A percentile compares a stretch with the other conserved stretches of the same genome.
Evolutionary conservation across 176 grass and related monocot species (phyloP).

Genomic region (Triticum aestivum): DNA sequence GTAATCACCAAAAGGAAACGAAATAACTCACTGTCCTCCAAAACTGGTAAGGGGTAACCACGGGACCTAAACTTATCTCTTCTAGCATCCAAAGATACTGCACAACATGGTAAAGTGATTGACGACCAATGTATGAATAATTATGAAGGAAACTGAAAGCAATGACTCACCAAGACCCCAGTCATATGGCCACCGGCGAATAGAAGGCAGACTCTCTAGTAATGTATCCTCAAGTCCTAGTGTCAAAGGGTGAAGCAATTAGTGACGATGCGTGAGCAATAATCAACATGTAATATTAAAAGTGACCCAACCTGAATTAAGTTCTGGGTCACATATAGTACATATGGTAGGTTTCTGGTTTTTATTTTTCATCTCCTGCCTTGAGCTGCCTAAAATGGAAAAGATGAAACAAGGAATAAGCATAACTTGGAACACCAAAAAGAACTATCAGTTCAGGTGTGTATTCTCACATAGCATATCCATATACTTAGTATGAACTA

Average conservation of each 20-base stretch:
- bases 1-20: background rate
- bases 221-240: background rate
- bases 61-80: background rate
- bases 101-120: background rate
- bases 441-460: background rate
- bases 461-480: background rate
- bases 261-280: background rate
- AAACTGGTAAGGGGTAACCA: background rate
- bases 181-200: background rate
- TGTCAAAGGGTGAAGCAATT: background rate
- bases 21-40: background rate
- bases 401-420: background rate
- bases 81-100: background rate
- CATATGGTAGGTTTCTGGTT: background rate
- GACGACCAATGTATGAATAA: background rate
- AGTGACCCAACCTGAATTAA: background rate
- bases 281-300: background rate
- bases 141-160: background rate
- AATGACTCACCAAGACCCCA: background rate
- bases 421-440: background rate
- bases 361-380: background rate
- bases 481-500: background rate
- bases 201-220: background rate
- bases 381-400: constrained; percentile 9
- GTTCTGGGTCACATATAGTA: background rate